Base-by-base conservation (phyloP, 2,329 filamentous ascomycete genomes). In the Plectosphaerella sp. region DNA sequence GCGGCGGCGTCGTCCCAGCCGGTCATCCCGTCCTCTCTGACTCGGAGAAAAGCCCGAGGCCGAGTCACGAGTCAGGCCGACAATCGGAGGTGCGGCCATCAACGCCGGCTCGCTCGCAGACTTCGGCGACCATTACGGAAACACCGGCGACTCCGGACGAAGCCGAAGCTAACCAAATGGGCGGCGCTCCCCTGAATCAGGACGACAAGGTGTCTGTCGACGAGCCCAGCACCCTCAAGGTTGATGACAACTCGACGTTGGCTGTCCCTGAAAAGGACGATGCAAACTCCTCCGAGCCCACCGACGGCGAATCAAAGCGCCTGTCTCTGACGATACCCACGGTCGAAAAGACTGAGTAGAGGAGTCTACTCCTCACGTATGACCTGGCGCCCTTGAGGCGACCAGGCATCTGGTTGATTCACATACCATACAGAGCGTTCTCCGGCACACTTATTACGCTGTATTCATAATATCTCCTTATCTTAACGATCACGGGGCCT, bases 1-100 rank as follows among this genome's bases (percentile, higher is more conserved):
- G 93, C 24, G 94, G 92, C 25, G 94, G 94, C 14, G 91, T 99
- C 2, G 73, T 97, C 12, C 94, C 93, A 1, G 75, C 80, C 10
- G 61, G 62, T 11, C 70, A 70, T 22, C 56, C 61, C 5, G 52
- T 58, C 6, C n/a, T 46, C 53, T 53, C 57, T 25, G 54, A 47
- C 25, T 24, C 20, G 5, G 58, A 57, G 8, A 55, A 54, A 35
- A 55, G 55, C 39, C 52, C 57, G 22, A 49, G 58, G 12, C 36
- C 47, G 16, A 58, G 58, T 22, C 53, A 58, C 25, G 58, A 59
- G 14, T 43, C 24, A 39, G 25, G 16, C 11, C 41, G 41, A 11
- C 41, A 43, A 20, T 6, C 41, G 16, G 41, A 43, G 10, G 41
- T 12, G 18, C 28, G 11, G 28, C 28, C 28, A 12, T 43, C 41